phyloP scores from a whole-genome alignment of 108 stramenopile species.

The Nitzschia sp. region DNA sequence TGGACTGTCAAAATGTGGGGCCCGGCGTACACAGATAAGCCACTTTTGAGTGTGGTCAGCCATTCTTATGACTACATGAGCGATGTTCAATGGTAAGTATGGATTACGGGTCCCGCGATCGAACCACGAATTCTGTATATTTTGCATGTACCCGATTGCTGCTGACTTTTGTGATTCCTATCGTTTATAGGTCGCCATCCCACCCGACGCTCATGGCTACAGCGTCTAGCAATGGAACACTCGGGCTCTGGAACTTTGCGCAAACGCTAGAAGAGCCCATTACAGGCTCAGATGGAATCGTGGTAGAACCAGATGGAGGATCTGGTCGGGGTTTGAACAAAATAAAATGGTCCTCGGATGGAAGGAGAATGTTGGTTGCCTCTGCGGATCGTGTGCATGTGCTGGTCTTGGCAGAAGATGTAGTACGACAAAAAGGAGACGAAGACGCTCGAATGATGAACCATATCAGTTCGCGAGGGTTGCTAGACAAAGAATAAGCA shows the following conservation, averaged over 20 bases:
- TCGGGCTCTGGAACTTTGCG: slow-evolving; percentile 87
- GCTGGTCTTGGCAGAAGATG: slow-evolving; percentile 71
- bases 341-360: slow-evolving; percentile 80
- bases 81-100: slow-evolving; percentile 83
- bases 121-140: too few species aligned
- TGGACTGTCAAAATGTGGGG: slow-evolving; percentile 92
- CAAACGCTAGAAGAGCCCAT: slow-evolving; percentile 78
- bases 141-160: too few species aligned
- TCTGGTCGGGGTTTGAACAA: slow-evolving; percentile 70
- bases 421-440: slow-evolving; percentile 70
- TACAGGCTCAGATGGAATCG: slow-evolving; percentile 77
- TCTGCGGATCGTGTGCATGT: slow-evolving; percentile 80
- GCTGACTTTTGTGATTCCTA: neutral
- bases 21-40: slow-evolving; percentile 72
- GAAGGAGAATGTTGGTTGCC: slow-evolving; percentile 77
- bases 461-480: slow-evolving; percentile 60
- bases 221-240: slow-evolving; percentile 80
- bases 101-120: neutral
- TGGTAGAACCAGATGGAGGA: slow-evolving; percentile 54
- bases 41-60: slow-evolving; percentile 75
- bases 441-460: slow-evolving; percentile 73
- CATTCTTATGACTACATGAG: slow-evolving; percentile 91
- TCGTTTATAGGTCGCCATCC: slow-evolving; percentile 60
- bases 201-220: slow-evolving; percentile 86
- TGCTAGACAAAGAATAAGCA: slow-evolving; percentile 54